These are phyloP conservation scores for Physcia stellaris DNA, from an alignment of 495 filamentous ascomycete species.

Conservation along the genomic window DNA sequence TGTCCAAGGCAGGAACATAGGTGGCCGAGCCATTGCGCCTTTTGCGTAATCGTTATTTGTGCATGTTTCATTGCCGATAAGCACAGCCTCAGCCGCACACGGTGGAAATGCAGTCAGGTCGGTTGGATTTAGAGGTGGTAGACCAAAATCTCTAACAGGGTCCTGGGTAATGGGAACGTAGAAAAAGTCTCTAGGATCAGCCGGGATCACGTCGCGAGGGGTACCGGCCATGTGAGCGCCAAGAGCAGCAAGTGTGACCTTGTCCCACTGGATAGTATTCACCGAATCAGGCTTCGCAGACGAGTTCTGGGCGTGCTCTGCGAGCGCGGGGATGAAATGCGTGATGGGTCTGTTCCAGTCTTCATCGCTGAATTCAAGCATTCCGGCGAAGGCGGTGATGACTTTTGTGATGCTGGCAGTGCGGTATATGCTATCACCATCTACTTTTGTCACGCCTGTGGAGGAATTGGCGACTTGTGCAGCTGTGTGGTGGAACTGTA, in stretches of 20 bases:
- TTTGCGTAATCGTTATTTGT: constrained; percentile 10
- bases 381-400: constrained; percentile 29
- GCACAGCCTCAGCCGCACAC: constrained; percentile 12
- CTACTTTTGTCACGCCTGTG: constrained; percentile 25
- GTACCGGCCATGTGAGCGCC: constrained; percentile 40
- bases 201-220: constrained; percentile 25
- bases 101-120: constrained; percentile 15
- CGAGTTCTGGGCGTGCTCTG: constrained; percentile 14
- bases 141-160: constrained; percentile 17
- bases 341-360: constrained; percentile 33
- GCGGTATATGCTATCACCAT: constrained; percentile 34
- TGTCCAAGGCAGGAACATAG: constrained; percentile 20
- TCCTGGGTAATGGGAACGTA: constrained; percentile 8
- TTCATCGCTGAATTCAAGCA: constrained; percentile 22
- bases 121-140: constrained; percentile 22
- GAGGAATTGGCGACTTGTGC: constrained; percentile 13
- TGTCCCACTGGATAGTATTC: constrained; percentile 33
- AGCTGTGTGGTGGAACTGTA: constrained; percentile 27
- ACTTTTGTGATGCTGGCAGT: constrained; percentile 40
- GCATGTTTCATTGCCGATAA: constrained; percentile 3
- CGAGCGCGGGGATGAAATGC: constrained; percentile 30
- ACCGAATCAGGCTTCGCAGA: constrained; percentile 20
- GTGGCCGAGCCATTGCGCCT: constrained; percentile 14
- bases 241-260: constrained; percentile 38
- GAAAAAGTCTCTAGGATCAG: neutral